Evolutionary conservation across 2,329 filamentous ascomycete genomes (phyloP).

Genomic region (Mycosphaerelloides madeirae): DNA sequence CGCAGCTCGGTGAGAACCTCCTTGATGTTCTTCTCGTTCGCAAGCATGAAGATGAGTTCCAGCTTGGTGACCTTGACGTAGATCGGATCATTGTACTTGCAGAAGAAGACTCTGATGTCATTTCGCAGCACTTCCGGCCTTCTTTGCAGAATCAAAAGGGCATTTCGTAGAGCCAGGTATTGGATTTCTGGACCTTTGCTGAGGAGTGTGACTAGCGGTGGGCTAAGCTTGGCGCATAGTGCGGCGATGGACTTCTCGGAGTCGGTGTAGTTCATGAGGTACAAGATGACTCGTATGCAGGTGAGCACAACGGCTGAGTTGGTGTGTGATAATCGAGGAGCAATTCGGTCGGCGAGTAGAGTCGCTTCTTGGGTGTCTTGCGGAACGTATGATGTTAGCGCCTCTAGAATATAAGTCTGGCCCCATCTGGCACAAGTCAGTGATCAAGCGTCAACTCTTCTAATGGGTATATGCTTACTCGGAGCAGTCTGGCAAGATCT

Average conservation of each 20-base stretch:
- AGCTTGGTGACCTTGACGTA: conserved; percentile 99
- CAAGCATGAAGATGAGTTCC: conserved; percentile 98
- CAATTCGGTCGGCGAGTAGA: conserved; percentile 85
- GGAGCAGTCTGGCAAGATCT: conserved; percentile 92
- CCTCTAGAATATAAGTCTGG: conserved; percentile 96
- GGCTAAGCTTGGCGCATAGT: conserved; percentile 87
- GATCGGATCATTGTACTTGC: conserved; percentile 99
- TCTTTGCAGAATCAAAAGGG: conserved; percentile 85
- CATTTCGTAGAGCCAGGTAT: conserved; percentile 89
- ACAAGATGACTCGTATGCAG: conserved; percentile 91
- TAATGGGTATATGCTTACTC: conserved; percentile 59
- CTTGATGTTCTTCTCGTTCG: conserved; percentile 89
- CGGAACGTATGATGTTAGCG: conserved; percentile 94
- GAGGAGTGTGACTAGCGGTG: conserved; percentile 86
- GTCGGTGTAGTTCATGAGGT: conserved; percentile 97
- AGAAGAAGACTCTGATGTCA: conserved; percentile 98
- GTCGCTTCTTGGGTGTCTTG: conserved; percentile 85
- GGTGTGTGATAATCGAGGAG: conserved; percentile 91
- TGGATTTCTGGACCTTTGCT: conserved; percentile 98
- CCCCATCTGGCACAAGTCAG: conserved; percentile 67
- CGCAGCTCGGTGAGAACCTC: conserved; percentile 90
- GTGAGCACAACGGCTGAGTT: conserved; percentile 96
- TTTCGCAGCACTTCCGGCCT: conserved; percentile 90
- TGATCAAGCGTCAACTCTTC: neutral
- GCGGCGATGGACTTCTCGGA: conserved; percentile 83